A percentile compares a stretch with the other conserved stretches of the same genome.
Evolutionary conservation across 495 filamentous ascomycete genomes (phyloP).

Genomic region (Hypoxylon crocopeplum): DNA sequence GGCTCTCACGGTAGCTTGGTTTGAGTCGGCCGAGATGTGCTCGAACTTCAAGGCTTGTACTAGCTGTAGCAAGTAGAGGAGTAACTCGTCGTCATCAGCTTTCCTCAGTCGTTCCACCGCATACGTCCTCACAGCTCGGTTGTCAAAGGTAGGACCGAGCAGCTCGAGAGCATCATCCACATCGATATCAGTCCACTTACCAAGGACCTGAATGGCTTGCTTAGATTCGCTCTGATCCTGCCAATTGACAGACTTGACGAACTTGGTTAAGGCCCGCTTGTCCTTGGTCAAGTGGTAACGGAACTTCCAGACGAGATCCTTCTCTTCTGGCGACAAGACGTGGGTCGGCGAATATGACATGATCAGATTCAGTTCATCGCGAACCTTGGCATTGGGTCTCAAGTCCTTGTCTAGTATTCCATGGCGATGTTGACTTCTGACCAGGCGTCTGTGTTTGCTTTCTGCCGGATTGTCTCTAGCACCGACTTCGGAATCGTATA

Average conservation of each 20-base stretch:
- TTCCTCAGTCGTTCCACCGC: constrained; percentile 91
- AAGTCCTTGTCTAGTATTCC: constrained; percentile 90
- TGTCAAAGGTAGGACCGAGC: constrained; percentile 89
- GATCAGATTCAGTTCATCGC: constrained; percentile 90
- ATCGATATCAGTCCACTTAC: constrained; percentile 96
- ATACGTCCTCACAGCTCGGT: constrained; percentile 84
- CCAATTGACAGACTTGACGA: constrained; percentile 97
- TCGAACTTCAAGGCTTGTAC: constrained; percentile 98
- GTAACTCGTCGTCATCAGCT: constrained; percentile 90
- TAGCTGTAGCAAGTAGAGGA: constrained; percentile 91
- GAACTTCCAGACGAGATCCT: constrained; percentile 97
- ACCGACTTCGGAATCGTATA: constrained; percentile 94
- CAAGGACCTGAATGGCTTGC: constrained; percentile 86
- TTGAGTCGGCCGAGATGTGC: constrained; percentile 64
- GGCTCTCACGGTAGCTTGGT: constrained; percentile 71
- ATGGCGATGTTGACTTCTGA: constrained; percentile 86
- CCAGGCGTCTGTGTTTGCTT: constrained; percentile 89
- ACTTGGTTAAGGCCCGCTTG: constrained; percentile 94
- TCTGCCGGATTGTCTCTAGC: constrained; percentile 91
- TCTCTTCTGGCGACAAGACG: constrained; percentile 83
- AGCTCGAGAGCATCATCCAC: constrained; percentile 96
- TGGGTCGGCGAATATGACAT: constrained; percentile 94
- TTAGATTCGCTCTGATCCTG: constrained; percentile 82
- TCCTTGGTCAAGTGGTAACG: constrained; percentile 90
- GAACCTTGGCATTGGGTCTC: constrained; percentile 94